A percentile compares a stretch with the other conserved stretches of the same genome.
phyloP scores from a whole-genome alignment of 129 eudicot genomes.

The Cynara cardunculus region DNA sequence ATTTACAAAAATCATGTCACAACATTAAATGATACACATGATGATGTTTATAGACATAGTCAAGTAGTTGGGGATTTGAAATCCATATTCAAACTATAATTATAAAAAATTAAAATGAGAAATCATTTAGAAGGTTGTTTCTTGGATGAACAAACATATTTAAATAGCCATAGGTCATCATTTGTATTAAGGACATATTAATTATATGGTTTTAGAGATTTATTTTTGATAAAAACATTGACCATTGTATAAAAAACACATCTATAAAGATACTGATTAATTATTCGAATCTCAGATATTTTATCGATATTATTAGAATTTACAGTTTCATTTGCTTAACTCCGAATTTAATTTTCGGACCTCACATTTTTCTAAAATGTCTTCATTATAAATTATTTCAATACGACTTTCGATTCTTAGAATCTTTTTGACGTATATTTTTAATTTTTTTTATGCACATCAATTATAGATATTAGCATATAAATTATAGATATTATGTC shows the following conservation, averaged over 20 bases:
- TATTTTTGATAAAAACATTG: background rate
- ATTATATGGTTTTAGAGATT: background rate
- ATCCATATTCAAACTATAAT: background rate
- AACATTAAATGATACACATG: background rate
- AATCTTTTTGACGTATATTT: background rate
- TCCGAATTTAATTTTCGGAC: too few relatives aligned
- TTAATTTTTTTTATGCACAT: background rate
- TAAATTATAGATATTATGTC: background rate
- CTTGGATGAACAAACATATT: background rate
- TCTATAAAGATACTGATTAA: background rate
- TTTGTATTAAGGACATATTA: background rate
- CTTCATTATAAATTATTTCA: background rate
- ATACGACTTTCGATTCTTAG: background rate
- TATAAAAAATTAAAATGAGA: background rate
- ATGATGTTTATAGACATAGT: background rate
- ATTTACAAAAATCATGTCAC: background rate
- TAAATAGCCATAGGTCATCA: too few relatives aligned
- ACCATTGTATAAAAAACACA: background rate
- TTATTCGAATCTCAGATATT: background rate
- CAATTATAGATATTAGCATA: background rate
- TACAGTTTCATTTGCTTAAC: background rate
- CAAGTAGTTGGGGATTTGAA: background rate
- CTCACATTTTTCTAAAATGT: background rate
- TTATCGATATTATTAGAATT: too few relatives aligned
- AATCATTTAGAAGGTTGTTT: background rate